These are phyloP conservation scores for Hanseniaspora gamundiae DNA, from an alignment of 1,139 yeast species.

Conservation along the genomic window DNA sequence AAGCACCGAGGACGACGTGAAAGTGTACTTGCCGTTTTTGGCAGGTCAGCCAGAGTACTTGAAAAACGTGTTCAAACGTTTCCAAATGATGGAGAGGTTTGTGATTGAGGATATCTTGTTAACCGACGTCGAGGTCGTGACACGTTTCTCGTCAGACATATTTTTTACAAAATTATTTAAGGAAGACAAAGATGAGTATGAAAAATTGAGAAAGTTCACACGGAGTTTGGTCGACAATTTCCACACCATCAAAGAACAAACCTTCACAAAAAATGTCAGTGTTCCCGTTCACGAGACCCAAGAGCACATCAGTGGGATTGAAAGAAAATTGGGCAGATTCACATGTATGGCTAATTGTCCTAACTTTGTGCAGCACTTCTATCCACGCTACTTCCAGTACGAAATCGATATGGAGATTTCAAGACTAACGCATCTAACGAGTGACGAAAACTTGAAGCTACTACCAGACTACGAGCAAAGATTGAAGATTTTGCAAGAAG, in stretches of 20 bases:
- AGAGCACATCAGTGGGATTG: constrained; percentile 10
- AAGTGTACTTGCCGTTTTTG: constrained; percentile 42
- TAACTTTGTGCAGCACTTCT: constrained; percentile 37
- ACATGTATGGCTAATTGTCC: constrained; percentile 25
- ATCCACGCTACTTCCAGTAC: constrained; percentile 36
- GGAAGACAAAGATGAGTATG: neutral
- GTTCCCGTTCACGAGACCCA: neutral
- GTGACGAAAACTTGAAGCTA: constrained; percentile 80
- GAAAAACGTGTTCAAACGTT: constrained; percentile 22
- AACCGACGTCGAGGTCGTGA: constrained; percentile 30
- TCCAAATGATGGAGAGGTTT: constrained; percentile 25
- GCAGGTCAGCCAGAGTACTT: constrained; percentile 28
- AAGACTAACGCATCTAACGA: constrained; percentile 46
- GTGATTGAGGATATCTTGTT: constrained; percentile 35
- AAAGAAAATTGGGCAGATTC: constrained; percentile 26
- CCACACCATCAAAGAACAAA: neutral
- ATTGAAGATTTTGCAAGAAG: constrained; percentile 55
- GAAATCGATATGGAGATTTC: constrained; percentile 40
- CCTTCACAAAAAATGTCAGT: neutral
- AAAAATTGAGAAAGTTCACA: neutral
- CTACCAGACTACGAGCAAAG: constrained; percentile 92
- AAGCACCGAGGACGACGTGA: constrained; percentile 15
- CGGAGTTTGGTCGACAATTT: neutral
- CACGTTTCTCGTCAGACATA: constrained; percentile 26
- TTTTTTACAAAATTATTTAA: constrained; percentile 37